Evolutionary conservation across 202 grass and related monocot species (phyloP), one percentile per base, ranked within the genome.

Genomic region (Panicum hallii): DNA sequence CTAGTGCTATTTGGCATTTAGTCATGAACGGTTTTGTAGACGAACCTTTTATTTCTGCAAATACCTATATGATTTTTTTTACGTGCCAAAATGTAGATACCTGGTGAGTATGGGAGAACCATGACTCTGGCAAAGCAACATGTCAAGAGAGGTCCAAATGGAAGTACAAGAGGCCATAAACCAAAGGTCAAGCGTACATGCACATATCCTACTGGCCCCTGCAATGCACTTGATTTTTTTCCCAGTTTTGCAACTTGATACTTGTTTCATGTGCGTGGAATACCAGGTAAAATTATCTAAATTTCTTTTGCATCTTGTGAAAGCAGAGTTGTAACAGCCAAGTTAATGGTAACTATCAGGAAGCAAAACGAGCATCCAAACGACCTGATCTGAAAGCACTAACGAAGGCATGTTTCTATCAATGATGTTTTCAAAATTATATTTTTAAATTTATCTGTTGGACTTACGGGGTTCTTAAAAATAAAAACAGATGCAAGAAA

Each of bases 331-430:
- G 28, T 73, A 79, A 79, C 58, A 80, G 83, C 81, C 41, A 76
- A 87, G 49, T 75, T 26, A 74, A 75, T 7, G 57, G 56, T 75
- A 42, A 43, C 28, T 64, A 79, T 16, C 26, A 65, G 43, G 82
- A 87, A 63, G 75, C 47, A 42, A 91, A 91, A 62, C 65, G 67
- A 19, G 10, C 82, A 79, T 88, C 79, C 47, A 84, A 80, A 13
- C 74, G 83, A 48, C 90, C 90, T 75, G 90, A 95, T 84, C 52
- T 95, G 44, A 92, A 92, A 75, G 79, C 90, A 75, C 79, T 95
- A 60, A 54, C 56, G 44, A 92, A 92, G 90, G 90, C 75, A 84
- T 55, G 45, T 57, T 73, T 64, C 70, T 58, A 28, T 58, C 26
- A 45, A 50, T 48, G 30, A 22, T 62, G 16, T 23, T 62, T 64